Evolutionary conservation across 106 monocot genomes (phyloP), one percentile per base, ranked within the genome.

Genomic region (Cymbidium sinense): DNA sequence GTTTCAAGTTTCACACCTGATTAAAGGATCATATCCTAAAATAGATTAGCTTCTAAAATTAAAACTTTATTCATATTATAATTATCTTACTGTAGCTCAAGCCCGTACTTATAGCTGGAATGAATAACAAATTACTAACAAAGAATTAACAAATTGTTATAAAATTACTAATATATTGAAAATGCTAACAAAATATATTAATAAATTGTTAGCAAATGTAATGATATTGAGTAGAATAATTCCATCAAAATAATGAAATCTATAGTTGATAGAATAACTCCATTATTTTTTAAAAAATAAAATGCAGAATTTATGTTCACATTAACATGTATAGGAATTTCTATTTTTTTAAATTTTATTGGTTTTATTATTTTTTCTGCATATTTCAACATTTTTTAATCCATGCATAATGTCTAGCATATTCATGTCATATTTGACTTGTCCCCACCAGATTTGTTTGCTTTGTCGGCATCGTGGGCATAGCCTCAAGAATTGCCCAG

Each of bases 381-480:
- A 31, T 31, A 17, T 67, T 29, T 67, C 9, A 31, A 31, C 30
- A 1, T 17, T 67, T 67, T 13, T 33, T 15, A 23, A 67, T 67
- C 12, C 33, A 33, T 67, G 17, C 33, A 13, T 67, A 67, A 31
- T 6, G 15, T 3, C 1, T 50, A 27, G 50, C 29, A 75, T 75
- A 75, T 50, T 77, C 25, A 77, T 77, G 20, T 7, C 20, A 43
- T 31, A 10, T 39, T 50, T 29, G 36, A 65, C 29, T 74, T 79
- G 20, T 41, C 43, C 4, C 79, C 19, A 74, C 47, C 69, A 99
- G 99, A 95, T 93, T 69, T 99, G 99, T 54, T 87, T 99, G 86
- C 77, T 90, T 50, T 99, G 99, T 83, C 83, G 99, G 50, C 84
- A 89, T 64, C 88, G 86, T 23, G 99, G 99, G 4, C 99, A 99